Conservation (phyloP, 2,329 filamentous ascomycete species). For the Aspergillus sp. region DNA sequence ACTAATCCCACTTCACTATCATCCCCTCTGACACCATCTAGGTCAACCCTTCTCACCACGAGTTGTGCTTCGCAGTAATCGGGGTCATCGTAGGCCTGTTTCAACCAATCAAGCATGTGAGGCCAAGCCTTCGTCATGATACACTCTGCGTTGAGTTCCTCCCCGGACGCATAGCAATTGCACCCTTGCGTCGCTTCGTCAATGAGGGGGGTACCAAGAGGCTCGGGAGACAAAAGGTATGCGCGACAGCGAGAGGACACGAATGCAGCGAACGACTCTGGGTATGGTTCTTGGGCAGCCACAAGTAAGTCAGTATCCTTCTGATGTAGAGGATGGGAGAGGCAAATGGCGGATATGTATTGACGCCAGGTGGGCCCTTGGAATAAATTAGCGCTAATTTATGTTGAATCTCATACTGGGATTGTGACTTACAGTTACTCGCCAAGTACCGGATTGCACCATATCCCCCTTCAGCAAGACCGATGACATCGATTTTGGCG, state of each 20-base stretch:
- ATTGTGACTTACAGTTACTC: constrained; percentile 47
- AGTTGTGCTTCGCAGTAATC: constrained; percentile 40
- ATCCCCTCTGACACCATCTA: not conserved
- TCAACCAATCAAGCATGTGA: constrained; percentile 61
- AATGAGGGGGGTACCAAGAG: constrained; percentile 54
- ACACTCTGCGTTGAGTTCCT: constrained; percentile 58
- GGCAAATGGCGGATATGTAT: constrained; percentile 41
- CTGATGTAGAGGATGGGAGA: constrained; percentile 40
- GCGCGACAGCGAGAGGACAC: constrained; percentile 57
- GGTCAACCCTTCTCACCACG: constrained; percentile 21
- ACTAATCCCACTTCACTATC: not conserved
- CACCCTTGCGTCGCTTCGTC: constrained; percentile 60
- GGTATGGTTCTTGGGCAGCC: not conserved
- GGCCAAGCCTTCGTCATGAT: constrained; percentile 59
- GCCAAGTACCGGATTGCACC: constrained; percentile 60
- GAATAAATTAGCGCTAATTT: constrained; percentile 6
- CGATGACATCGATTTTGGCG: constrained; percentile 68
- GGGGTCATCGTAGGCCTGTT: constrained; percentile 53
- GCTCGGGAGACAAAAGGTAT: constrained; percentile 57
- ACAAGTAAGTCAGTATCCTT: constrained; percentile 25
- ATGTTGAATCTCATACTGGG: too few species aligned
- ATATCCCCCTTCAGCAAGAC: constrained; percentile 66
- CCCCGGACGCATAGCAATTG: constrained; percentile 69
- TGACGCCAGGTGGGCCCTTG: constrained; percentile 41
- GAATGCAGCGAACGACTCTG: constrained; percentile 30